A percentile compares a stretch with the other conserved stretches of the same genome.
phyloP scores from a whole-genome alignment of 2,329 filamentous ascomycete species.

The Scytalidium sp. region DNA sequence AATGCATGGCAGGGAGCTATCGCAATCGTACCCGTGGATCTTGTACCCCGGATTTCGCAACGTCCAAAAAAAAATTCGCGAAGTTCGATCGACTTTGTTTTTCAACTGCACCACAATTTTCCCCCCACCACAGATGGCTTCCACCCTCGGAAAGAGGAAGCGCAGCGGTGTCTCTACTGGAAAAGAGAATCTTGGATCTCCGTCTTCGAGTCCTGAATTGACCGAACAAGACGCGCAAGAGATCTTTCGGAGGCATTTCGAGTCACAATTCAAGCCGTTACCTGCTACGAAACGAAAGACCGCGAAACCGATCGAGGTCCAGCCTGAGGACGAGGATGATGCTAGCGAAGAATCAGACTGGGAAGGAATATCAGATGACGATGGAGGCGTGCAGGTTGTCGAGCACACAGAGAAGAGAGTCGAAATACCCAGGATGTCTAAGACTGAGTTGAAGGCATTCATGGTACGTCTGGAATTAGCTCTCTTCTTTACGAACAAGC shows the following conservation, averaged over 20 bases:
- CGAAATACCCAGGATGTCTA: slow-evolving; percentile 46
- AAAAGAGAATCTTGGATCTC: slow-evolving; percentile 10
- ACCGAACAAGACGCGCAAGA: slow-evolving; percentile 59
- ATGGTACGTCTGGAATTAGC: slow-evolving; percentile 50
- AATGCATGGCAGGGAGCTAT: no score
- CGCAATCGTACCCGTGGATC: no score
- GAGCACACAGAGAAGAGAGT: slow-evolving; percentile 33
- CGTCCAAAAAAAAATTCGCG: no score
- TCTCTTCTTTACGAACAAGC: not conserved
- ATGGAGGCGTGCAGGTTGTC: slow-evolving; percentile 38
- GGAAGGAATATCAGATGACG: slow-evolving; percentile 58
- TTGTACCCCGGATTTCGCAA: no score
- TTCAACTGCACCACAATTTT: not conserved
- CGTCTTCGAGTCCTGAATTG: slow-evolving; percentile 16
- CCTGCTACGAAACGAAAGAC: slow-evolving; percentile 29
- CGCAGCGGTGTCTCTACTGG: slow-evolving; percentile 32
- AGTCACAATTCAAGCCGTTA: slow-evolving; percentile 80
- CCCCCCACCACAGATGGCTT: slow-evolving; percentile 13
- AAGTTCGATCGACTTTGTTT: no score
- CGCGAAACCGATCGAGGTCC: slow-evolving; percentile 7
- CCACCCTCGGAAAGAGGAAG: slow-evolving; percentile 46
- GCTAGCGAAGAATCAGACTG: slow-evolving; percentile 49
- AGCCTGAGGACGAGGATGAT: slow-evolving; percentile 22
- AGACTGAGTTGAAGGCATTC: slow-evolving; percentile 73
- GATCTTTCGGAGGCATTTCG: slow-evolving; percentile 81